phyloP scores from a whole-genome alignment of 1,284 basidiomycete species.

The Sanghuangporus weigelae region DNA sequence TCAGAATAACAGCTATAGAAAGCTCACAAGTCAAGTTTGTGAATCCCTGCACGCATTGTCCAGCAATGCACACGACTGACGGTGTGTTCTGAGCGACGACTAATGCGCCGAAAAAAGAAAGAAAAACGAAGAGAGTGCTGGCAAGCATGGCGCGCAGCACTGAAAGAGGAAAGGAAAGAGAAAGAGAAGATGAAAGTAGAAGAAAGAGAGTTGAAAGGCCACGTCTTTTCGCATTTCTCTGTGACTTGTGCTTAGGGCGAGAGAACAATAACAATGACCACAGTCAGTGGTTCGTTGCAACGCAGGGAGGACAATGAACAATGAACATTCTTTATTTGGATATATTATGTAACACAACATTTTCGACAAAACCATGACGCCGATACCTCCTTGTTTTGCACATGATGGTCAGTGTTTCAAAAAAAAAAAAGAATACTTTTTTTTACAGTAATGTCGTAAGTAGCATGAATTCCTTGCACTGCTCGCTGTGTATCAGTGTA shows the following conservation, averaged over 20 bases:
- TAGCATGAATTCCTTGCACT: too few relatives aligned
- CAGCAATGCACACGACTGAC: conserved; percentile 69
- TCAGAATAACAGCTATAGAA: background rate
- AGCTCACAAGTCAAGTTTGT: conserved; percentile 64
- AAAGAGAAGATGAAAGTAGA: conserved; percentile 28
- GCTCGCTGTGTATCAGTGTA: too few relatives aligned
- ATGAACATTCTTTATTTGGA: background rate
- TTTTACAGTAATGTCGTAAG: too few relatives aligned
- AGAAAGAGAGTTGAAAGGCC: conserved; percentile 11
- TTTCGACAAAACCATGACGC: background rate
- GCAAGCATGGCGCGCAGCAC: conserved; percentile 37
- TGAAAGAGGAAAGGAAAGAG: conserved; percentile 26
- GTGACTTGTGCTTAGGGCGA: background rate
- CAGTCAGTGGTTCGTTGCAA: background rate
- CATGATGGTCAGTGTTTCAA: background rate
- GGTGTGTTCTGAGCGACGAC: conserved; percentile 35
- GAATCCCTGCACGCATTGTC: conserved; percentile 73
- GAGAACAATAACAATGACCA: conserved; percentile 5
- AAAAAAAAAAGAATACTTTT: too few relatives aligned
- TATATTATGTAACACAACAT: background rate
- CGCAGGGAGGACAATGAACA: background rate
- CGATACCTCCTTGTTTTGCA: too few relatives aligned
- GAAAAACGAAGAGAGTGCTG: conserved; percentile 38
- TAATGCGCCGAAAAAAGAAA: conserved; percentile 39
- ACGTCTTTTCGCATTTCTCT: background rate